Percentiles rank a stretch among this genome's conserved stretches.
Evolutionary conservation across 2,329 filamentous ascomycete genomes (phyloP).

Genomic region (Dothistroma pini): DNA sequence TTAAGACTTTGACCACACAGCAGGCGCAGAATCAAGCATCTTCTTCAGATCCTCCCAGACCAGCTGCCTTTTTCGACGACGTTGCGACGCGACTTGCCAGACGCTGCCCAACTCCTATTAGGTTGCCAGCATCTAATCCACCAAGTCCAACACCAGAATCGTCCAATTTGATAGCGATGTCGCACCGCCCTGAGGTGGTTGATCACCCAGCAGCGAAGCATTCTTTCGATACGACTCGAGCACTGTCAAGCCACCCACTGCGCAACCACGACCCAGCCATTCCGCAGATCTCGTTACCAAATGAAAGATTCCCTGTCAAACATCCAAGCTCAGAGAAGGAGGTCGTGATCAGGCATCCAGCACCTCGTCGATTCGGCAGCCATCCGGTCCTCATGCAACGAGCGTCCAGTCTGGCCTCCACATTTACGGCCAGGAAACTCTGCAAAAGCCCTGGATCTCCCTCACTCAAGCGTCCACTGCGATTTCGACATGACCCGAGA

Average conservation of each 20-base stretch:
- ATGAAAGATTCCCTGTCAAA: slow-evolving; percentile 31
- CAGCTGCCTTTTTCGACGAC: slow-evolving; percentile 21
- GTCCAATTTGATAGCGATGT: slow-evolving; percentile 26
- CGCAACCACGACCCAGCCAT: slow-evolving; percentile 1
- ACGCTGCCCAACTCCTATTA: slow-evolving; percentile 26
- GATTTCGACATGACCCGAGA: slow-evolving; percentile 26
- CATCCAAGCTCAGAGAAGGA: slow-evolving; percentile 26
- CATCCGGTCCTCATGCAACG: slow-evolving; percentile 31
- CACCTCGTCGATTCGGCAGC: slow-evolving; percentile 31
- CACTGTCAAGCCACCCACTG: slow-evolving; percentile 24
- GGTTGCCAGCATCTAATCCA: slow-evolving; percentile 32
- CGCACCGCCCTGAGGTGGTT: slow-evolving; percentile 23
- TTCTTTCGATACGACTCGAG: slow-evolving; percentile 23
- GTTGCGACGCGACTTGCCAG: slow-evolving; percentile 18
- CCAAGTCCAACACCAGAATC: slow-evolving; percentile 31
- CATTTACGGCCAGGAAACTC: slow-evolving; percentile 25
- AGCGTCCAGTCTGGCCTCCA: slow-evolving; percentile 31
- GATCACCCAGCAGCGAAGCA: slow-evolving; percentile 24
- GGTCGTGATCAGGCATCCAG: slow-evolving; percentile 31
- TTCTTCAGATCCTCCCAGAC: slow-evolving; percentile 7
- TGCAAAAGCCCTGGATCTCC: slow-evolving; percentile 35
- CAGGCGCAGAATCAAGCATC: slow-evolving; percentile 12
- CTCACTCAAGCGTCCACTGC: slow-evolving; percentile 34
- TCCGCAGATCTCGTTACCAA: slow-evolving; percentile 26
- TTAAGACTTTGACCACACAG: slow-evolving; percentile 24